Evolutionary conservation across 495 filamentous ascomycete genomes (phyloP), one percentile per base, ranked within the genome.

Genomic region (Letharia columbiana): DNA sequence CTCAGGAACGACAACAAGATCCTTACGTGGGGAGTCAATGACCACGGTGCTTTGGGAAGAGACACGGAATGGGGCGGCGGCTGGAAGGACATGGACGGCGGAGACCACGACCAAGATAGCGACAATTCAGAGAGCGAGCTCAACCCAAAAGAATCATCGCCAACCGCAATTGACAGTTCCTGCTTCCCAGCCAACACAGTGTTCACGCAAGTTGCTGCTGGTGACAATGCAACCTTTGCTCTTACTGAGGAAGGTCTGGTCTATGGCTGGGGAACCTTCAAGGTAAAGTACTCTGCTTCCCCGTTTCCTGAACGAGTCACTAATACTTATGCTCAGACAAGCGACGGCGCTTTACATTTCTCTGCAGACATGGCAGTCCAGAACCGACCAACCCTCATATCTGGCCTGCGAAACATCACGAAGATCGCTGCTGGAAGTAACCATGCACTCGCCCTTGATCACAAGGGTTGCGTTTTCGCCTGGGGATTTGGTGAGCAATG

Each of bases 141-240:
- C 8, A 52, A 52, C 5, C 49, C 49, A 31, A 52, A 31, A 13
- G 49, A 52, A 11, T 52, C 49, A 4, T 28, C 49, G 23, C 49
- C 49, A 0, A 13, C 11, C 9, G 49, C 49, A n/a, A 23, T 52
- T 2, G 49, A 52, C 10, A 10, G 31, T 2, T 52, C 23, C 0
- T 52, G 49, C 49, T 52, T 52, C 11, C 49, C 49, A 28, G 8
- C 49, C 8, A 10, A 13, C 20, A 52, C 49, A 10, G 10, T 31
- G 7, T 52, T 52, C 23, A 52, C 49, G 49, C 49, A 52, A 28
- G 49, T 52, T 13, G 49, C 49, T 28, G 49, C 49, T 12, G 49
- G 49, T 12, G 49, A 52, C 23, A 52, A 52, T 52, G 49, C 49
- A 8, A 52, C n/a, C 49, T 52, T 52, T 52, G 49, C 49, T 52